Percentiles rank a stretch among this genome's conserved stretches.
Conservation (phyloP, 2,329 filamentous ascomycete species). For the Apiospora koreana region DNA sequence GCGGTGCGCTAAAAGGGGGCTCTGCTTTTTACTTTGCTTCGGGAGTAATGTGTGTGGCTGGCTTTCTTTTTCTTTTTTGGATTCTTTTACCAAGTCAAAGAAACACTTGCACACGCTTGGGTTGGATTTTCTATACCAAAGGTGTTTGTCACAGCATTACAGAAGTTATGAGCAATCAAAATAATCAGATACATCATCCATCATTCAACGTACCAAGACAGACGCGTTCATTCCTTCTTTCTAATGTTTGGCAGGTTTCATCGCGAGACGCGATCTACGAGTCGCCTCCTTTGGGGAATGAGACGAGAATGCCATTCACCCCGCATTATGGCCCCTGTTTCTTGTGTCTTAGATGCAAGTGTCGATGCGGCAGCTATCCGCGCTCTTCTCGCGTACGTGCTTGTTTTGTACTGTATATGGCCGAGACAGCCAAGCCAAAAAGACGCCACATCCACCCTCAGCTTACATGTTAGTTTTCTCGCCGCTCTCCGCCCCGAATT, state of each 20-base stretch:
- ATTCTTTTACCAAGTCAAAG: not conserved
- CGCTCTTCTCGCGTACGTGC: not conserved
- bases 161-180: constrained; percentile 8
- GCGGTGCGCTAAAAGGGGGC: not conserved
- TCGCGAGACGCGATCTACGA: not conserved
- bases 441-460: not conserved
- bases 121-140: not conserved
- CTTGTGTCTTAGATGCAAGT: not conserved
- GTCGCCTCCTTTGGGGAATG: not conserved
- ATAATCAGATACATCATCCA: not conserved
- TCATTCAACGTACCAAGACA: not conserved
- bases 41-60: not conserved
- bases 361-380: not conserved
- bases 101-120: not conserved
- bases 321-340: not conserved
- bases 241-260: not conserved
- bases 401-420: not conserved
- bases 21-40: not conserved
- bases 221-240: not conserved
- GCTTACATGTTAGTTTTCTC: not conserved
- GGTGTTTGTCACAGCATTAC: not conserved
- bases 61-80: not conserved
- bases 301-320: not conserved
- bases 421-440: not conserved
- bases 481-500: not conserved